These are phyloP conservation scores for Pachysandra terminalis DNA, from an alignment of 164 flowering plant species.

Conservation along the genomic window DNA sequence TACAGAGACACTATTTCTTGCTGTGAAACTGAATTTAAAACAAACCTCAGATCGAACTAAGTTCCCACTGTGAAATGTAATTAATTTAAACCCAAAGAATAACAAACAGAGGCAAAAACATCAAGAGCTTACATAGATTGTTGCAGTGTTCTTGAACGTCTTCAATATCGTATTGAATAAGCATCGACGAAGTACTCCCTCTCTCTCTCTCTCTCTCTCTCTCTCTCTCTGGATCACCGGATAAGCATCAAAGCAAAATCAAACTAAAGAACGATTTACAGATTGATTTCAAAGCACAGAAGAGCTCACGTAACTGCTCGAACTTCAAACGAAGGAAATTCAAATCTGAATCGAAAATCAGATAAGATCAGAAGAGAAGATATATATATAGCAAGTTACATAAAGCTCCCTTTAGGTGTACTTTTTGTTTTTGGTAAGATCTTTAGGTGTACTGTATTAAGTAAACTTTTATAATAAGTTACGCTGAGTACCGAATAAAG, in stretches of 20 bases:
- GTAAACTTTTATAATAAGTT: no score
- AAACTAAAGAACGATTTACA: no score
- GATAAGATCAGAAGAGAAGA: background rate
- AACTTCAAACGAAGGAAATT: no score
- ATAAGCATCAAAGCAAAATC: background rate
- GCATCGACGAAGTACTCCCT: constrained; percentile 83
- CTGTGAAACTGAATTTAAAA: constrained; percentile 54
- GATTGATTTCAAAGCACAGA: no score
- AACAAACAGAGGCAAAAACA: no score
- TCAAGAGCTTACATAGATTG: constrained; percentile 49
- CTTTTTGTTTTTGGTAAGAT: no score
- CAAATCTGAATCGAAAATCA: background rate
- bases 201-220: constrained; percentile 37
- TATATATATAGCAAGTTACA: no score
- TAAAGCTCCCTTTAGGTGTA: no score
- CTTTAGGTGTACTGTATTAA: no score
- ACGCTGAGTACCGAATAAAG: no score
- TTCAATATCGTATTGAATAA: constrained; percentile 93
- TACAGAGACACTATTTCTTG: constrained; percentile 88
- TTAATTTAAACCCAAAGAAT: background rate
- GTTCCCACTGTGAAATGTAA: background rate
- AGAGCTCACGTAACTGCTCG: background rate
- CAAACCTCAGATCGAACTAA: constrained; percentile 1
- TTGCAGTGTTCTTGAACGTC: constrained; percentile 88
- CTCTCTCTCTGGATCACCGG: background rate